Base-by-base conservation (phyloP, 352 stramenopile genomes). In the Pythium sukuiense region DNA sequence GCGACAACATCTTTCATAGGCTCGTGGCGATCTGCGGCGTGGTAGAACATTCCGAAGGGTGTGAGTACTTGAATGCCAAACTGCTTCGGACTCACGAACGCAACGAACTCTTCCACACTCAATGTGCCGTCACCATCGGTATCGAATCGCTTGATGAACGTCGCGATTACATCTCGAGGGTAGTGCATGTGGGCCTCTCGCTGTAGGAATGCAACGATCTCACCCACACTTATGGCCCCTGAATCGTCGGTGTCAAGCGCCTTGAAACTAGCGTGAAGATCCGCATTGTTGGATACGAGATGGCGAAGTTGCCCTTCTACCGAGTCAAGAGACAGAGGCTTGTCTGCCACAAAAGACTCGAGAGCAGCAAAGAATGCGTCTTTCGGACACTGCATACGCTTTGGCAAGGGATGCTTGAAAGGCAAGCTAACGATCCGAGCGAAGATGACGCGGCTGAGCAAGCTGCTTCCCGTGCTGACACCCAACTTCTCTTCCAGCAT, bases 131-230 rank as follows among this genome's bases (percentile, higher is more conserved):
- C 76, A 27, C 76, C 76, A 30, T 84, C 72, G 5, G 57, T 20
- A 20, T 87, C 78, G 33, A 87, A 87, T 8, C 78, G 71, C 55
- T 74, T 73, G 39, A 87, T 65, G 55, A 87, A 84, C 8, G 72
- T 69, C 7, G 32, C 29, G 14, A 87, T 58, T 18, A 75, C 70
- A 12, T 65, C 65, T 0, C 59, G 61, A 24, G 72, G 74, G 39
- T 79, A 80, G 9, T 59, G 29, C 71, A 81, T 75, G 3, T 63
- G 39, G 6, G 61, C 76, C 48, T 80, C 65, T 39, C 35, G 52
- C 18, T 76, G 56, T 1, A 84, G 48, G 56, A 81, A 81, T 9
- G 58, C 18, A 20, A 80, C 65, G 33, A 80, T 71, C 30, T 84
- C 74, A 2, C 61, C 59, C 1, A 70, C 32, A 0, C 62, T 71